A percentile compares a stretch with the other conserved stretches of the same genome.
Conservation (phyloP, 139 green algal genomes). For the Tetraselmis chui region DNA sequence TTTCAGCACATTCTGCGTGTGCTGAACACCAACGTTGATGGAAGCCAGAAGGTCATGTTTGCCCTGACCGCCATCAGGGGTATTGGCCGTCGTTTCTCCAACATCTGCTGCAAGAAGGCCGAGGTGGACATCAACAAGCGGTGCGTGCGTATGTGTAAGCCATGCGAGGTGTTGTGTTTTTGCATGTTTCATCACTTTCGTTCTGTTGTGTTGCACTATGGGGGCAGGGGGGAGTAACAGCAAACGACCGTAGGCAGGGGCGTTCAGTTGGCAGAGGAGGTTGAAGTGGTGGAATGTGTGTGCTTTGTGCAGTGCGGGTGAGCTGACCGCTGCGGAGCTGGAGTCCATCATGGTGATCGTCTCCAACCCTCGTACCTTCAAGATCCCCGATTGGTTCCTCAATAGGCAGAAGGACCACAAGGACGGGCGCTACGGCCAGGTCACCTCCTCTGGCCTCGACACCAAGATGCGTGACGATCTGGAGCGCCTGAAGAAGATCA, state of each 20-base stretch:
- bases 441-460: conserved; percentile 82
- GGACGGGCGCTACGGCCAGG: conserved; percentile 81
- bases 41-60: conserved; percentile 96
- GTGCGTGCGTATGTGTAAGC: conserved; percentile 20
- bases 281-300: too few relatives aligned
- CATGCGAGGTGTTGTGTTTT: conserved; percentile 1
- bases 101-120: conserved; percentile 97
- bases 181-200: background rate
- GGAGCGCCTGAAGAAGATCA: conserved; percentile 99
- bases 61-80: conserved; percentile 94
- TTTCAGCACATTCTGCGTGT: conserved; percentile 99
- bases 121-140: conserved; percentile 93
- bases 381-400: conserved; percentile 99
- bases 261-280: too few relatives aligned
- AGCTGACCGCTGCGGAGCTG: conserved; percentile 92
- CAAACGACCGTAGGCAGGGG: too few relatives aligned
- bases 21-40: conserved; percentile 99
- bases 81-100: conserved; percentile 93
- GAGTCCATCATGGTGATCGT: conserved; percentile 97
- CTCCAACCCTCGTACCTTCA: conserved; percentile 94
- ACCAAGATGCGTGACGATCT: conserved; percentile 93
- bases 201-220: background rate
- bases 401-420: conserved; percentile 97
- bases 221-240: too few relatives aligned
- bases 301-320: conserved; percentile 62